These are phyloP conservation scores for Cardamine occulta DNA, from an alignment of 345 rosid genomes.

Conservation along the genomic window DNA sequence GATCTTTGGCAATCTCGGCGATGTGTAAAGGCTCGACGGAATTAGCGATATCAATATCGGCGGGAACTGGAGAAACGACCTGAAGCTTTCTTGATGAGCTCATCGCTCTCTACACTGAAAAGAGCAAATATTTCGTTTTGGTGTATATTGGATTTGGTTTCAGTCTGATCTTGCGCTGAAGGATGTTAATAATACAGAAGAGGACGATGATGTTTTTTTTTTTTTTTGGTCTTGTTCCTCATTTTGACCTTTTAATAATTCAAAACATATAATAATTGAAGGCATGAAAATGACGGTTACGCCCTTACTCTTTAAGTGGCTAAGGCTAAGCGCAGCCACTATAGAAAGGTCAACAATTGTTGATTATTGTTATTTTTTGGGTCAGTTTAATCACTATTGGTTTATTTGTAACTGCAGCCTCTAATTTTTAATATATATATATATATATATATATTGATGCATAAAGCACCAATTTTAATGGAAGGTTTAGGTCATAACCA, in stretches of 20 bases:
- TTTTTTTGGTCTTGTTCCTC: background rate
- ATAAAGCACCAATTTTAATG: background rate
- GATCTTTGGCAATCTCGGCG: constrained; percentile 78
- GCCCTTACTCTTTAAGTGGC: background rate
- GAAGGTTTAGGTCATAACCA: background rate
- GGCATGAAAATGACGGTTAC: background rate
- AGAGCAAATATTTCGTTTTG: background rate
- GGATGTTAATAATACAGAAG: constrained; percentile 6
- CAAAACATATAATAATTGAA: constrained; percentile 19
- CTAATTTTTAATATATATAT: background rate
- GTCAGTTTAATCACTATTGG: background rate
- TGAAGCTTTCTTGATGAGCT: constrained; percentile 67
- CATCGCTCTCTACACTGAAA: constrained; percentile 43
- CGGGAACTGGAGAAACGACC: constrained; percentile 89
- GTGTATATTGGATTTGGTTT: background rate
- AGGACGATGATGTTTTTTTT: constrained; percentile 4
- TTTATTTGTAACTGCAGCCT: background rate
- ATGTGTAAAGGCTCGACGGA: constrained; percentile 85
- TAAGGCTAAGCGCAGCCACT: constrained; percentile 30
- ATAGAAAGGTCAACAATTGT: background rate
- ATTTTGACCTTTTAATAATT: background rate
- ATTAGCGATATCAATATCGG: constrained; percentile 93
- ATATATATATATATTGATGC: background rate
- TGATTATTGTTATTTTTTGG: background rate
- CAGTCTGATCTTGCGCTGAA: background rate